These are phyloP conservation scores for Musa itinerans DNA, from an alignment of 176 grass and related monocot species.

Conservation along the genomic window DNA sequence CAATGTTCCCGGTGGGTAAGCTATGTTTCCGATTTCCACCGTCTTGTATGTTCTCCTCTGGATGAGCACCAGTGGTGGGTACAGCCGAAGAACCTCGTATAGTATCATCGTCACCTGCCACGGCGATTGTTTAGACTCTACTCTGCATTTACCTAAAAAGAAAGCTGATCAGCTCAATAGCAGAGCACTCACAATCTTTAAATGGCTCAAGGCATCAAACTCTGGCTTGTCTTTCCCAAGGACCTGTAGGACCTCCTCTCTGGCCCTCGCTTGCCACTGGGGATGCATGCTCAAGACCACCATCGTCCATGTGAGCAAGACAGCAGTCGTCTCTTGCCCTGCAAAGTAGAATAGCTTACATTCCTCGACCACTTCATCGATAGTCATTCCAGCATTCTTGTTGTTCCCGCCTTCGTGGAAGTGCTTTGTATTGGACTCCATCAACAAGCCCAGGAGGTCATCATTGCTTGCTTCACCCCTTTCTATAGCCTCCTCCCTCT, in stretches of 20 bases:
- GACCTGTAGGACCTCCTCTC: slow-evolving; percentile 18
- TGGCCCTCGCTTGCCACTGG: slow-evolving; percentile 16
- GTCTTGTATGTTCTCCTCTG: neutral
- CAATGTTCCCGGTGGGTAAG: neutral
- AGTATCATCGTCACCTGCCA: slow-evolving; percentile 17
- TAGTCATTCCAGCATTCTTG: neutral
- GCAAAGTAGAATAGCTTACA: slow-evolving; percentile 25
- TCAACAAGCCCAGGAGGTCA: slow-evolving; percentile 54
- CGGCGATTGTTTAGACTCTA: neutral
- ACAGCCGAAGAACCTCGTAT: slow-evolving; percentile 14
- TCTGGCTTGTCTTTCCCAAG: slow-evolving; percentile 13
- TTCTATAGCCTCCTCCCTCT: slow-evolving; percentile 30
- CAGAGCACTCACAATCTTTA: neutral
- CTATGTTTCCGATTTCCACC: neutral
- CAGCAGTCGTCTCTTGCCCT: slow-evolving; percentile 22
- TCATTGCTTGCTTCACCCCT: slow-evolving; percentile 24
- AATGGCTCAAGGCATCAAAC: neutral
- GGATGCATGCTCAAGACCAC: slow-evolving; percentile 27
- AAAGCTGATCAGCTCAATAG: neutral
- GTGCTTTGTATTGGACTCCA: slow-evolving; percentile 34
- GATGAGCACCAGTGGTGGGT: neutral
- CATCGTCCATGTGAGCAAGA: slow-evolving; percentile 24
- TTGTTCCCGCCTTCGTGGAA: neutral
- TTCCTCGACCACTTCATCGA: neutral
- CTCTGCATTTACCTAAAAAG: too few species aligned